Base-by-base conservation (phyloP, 202 grass and related monocot genomes). In the Carex arenaria region DNA sequence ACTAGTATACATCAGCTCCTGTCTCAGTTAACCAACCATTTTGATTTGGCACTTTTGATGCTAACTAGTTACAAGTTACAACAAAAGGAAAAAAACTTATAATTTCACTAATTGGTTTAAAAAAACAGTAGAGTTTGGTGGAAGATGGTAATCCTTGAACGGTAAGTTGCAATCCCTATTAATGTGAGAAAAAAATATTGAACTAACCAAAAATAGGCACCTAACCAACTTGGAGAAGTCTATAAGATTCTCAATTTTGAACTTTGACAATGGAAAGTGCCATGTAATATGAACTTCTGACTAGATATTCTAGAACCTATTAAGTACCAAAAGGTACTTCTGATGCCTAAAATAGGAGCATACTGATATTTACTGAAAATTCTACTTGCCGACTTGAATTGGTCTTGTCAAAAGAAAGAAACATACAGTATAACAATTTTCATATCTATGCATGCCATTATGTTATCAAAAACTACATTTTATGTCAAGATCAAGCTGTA, bases 201-300 rank as follows among this genome's bases (percentile, higher is more conserved):
- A 69, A 65, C 43, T 40, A 67, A 55, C 51, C 14, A 62, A 19
- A 82, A 69, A 60, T 62, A 32, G 23, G 19, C 80, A 82, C 80
- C 63, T 57, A 82, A 56, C 14, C 23, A 19, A 69, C 80, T 69
- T 68, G 20, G 6, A 82, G 79, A 47, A 32, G 31, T 31, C 60
- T 69, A 15, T 53, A 54, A 82, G 65, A 67, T 82, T 82, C 61
- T 82, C 51, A 4, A 17, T 68, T 36, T 82, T 82, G 80, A 82
- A 82, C 80, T 82, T 82, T 82, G 61, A 82, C 57, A 68, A 68
- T 82, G 19, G 31, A 64, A 52, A 65, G 12, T 43, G 4, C 51
- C 52, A 81, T 43, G 60, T n/a, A 81, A 42, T 79, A 62, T 42
- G 76, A 62, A 61, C 5, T 43, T 43, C 76, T 81, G 31, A 84